Evolutionary conservation across 345 rosid species (phyloP).

Genomic region (Adansonia digitata): DNA sequence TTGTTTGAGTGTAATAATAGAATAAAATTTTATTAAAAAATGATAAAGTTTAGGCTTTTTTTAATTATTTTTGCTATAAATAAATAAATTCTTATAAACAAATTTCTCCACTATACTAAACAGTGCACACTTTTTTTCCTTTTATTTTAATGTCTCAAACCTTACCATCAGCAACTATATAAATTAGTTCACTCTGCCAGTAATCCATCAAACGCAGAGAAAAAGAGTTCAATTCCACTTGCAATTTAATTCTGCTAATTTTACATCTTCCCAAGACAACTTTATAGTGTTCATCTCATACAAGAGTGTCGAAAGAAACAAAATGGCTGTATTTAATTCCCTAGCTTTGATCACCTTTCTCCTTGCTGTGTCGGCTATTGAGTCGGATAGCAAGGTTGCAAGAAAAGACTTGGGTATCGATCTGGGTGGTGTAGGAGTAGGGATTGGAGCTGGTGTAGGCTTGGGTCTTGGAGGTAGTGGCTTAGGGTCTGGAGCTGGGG

Average conservation of each 20-base stretch:
- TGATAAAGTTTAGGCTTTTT: too few species aligned
- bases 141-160: not conserved
- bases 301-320: not conserved
- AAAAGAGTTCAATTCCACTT: not conserved
- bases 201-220: not conserved
- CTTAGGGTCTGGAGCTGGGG: slow-evolving; percentile 32
- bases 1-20: too few species aligned
- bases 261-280: too few species aligned
- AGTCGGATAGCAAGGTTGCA: slow-evolving; percentile 20
- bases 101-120: not conserved
- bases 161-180: not conserved
- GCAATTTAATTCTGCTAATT: not conserved
- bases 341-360: not conserved
- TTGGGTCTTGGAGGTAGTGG: slow-evolving; percentile 39
- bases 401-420: slow-evolving; percentile 37
- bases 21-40: too few species aligned
- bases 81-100: not conserved
- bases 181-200: not conserved
- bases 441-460: slow-evolving; percentile 34
- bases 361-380: not conserved
- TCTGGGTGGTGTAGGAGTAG: not conserved
- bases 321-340: slow-evolving; percentile 1
- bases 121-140: not conserved
- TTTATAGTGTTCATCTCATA: too few species aligned
- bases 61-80: too few species aligned